Evolutionary conservation across 129 eudicot genomes (phyloP).

Genomic region (Smallanthus sonchifolius): DNA sequence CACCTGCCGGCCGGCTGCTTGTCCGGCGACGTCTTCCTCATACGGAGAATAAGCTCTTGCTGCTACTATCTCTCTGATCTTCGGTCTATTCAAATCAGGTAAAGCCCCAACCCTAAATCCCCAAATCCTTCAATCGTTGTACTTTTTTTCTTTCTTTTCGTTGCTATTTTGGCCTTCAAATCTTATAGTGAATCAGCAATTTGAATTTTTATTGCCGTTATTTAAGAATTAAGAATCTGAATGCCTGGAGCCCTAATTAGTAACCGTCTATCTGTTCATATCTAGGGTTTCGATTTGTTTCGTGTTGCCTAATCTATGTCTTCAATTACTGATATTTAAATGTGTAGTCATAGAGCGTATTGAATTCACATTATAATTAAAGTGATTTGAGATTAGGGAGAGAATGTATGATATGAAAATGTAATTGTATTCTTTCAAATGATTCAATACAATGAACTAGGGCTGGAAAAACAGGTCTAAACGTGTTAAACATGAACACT

Average conservation of each 20-base stretch:
- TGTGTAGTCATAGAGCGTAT: neutral
- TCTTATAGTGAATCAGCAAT: neutral
- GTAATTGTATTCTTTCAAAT: no score
- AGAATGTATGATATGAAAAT: no score
- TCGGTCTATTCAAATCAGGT: constrained; percentile 11
- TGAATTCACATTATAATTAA: neutral
- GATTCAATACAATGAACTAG: no score
- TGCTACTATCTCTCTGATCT: neutral
- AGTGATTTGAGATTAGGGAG: no score
- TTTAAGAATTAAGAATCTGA: neutral
- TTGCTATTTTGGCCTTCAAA: neutral
- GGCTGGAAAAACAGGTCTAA: no score
- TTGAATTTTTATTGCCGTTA: neutral
- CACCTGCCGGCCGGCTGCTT: constrained; percentile 21
- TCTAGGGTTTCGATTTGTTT: constrained; percentile 21
- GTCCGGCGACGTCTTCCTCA: neutral
- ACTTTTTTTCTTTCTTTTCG: neutral
- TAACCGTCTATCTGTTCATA: constrained; percentile 1
- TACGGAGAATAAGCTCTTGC: neutral
- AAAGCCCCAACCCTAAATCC: constrained; percentile 10
- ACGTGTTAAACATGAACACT: no score
- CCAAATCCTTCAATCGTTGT: constrained; percentile 17
- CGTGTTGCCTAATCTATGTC: neutral
- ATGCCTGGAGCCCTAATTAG: constrained; percentile 9
- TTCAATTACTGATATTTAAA: neutral